phyloP scores from a whole-genome alignment of 768 basidiomycete species.

The Phylloporus sp. region DNA sequence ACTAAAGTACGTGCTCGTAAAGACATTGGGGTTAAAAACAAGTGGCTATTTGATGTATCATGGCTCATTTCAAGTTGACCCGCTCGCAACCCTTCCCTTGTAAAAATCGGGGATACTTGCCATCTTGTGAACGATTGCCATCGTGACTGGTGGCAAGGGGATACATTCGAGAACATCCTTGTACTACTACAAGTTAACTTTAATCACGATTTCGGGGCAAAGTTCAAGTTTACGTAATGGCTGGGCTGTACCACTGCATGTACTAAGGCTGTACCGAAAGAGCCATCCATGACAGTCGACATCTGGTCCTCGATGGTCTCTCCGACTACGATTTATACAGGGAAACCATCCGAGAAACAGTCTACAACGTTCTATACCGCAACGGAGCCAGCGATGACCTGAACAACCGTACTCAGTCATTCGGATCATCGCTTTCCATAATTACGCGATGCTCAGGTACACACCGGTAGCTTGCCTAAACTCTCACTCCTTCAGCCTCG shows the following conservation, averaged over 20 bases:
- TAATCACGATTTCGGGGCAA: slow-evolving; percentile 19
- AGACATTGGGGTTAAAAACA: not conserved
- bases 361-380: not conserved
- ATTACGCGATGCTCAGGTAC: not conserved
- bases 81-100: not conserved
- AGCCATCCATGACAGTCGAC: too few relatives aligned
- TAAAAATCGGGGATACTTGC: too few relatives aligned
- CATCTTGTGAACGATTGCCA: not conserved
- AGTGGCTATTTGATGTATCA: not conserved
- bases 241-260: too few relatives aligned
- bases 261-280: too few relatives aligned
- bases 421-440: not conserved
- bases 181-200: slow-evolving; percentile 1
- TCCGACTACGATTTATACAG: too few relatives aligned
- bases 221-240: not conserved
- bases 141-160: not conserved
- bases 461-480: not conserved
- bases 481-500: not conserved
- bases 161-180: not conserved
- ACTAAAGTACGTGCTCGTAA: not conserved
- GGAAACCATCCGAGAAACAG: too few relatives aligned
- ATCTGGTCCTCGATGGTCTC: too few relatives aligned
- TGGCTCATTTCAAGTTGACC: not conserved
- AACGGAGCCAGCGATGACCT: not conserved
- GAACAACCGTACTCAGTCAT: not conserved